These are phyloP conservation scores for Larix kaempferi DNA, from an alignment of 75 land plant species.

Conservation along the genomic window DNA sequence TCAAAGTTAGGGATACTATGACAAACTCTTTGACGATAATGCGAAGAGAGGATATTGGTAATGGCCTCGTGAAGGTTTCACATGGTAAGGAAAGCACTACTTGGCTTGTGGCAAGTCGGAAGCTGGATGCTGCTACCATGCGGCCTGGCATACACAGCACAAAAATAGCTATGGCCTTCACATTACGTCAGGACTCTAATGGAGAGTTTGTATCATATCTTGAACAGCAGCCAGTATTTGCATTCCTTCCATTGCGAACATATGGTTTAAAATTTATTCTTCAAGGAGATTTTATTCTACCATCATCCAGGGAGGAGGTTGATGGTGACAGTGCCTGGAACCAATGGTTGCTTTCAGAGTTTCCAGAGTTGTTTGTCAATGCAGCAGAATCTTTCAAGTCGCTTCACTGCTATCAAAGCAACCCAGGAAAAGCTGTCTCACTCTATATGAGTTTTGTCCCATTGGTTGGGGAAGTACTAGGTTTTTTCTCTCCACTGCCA, in stretches of 20 bases:
- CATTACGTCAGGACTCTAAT: slow-evolving; percentile 44
- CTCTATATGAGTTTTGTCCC: slow-evolving; percentile 78
- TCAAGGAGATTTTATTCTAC: slow-evolving; percentile 92
- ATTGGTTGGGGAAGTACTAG: slow-evolving; percentile 85
- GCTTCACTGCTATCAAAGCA: slow-evolving; percentile 49
- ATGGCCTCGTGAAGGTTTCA: slow-evolving; percentile 72
- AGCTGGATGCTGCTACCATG: slow-evolving; percentile 39
- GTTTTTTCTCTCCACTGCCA: slow-evolving; percentile 86
- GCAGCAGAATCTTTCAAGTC: slow-evolving; percentile 59
- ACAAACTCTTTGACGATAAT: slow-evolving; percentile 51
- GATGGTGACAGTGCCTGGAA: slow-evolving; percentile 92
- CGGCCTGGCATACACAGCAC: slow-evolving; percentile 61
- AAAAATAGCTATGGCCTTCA: slow-evolving; percentile 81
- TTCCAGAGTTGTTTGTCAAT: slow-evolving; percentile 60
- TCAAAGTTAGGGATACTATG: slow-evolving; percentile 57
- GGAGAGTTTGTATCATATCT: slow-evolving; percentile 49
- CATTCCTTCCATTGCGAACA: slow-evolving; percentile 86
- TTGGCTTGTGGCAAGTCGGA: slow-evolving; percentile 65
- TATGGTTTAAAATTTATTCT: slow-evolving; percentile 93
- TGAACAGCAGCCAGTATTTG: slow-evolving; percentile 85
- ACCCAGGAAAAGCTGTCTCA: slow-evolving; percentile 68
- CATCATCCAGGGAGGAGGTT: slow-evolving; percentile 93
- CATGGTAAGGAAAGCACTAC: slow-evolving; percentile 55
- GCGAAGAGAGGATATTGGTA: slow-evolving; percentile 59
- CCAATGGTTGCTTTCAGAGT: slow-evolving; percentile 89